Base-by-base conservation (phyloP, 306 rosid species). In the Sechiopsis laciniata region DNA sequence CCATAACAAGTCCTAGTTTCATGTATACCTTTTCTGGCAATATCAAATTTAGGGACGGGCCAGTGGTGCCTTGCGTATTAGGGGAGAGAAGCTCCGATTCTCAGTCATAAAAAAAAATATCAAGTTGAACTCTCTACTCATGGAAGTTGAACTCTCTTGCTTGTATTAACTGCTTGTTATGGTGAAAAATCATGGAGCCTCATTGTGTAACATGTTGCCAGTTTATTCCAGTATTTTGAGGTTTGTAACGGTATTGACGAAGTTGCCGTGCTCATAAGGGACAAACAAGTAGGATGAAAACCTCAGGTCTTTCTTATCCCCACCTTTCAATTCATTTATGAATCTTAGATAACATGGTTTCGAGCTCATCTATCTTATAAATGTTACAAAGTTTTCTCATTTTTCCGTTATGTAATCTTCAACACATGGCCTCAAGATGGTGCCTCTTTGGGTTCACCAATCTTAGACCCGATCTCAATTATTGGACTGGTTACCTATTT, bases 261-360 rank as follows among this genome's bases (percentile, higher is more conserved):
- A 81, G 92, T 90, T 85, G 95, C 98, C 12, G 87, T 83, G 79
- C 92, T 94, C 78, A 83, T 91, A 76, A 81, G 90, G 77, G 95
- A 91, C 85, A 91, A 86, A 80, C 89, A 90, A 80, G 85, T 79
- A n/a, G 21, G 98, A 93, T 77, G 97, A 93, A 61, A 90, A 87
- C 82, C 97, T 93, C 80, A 90, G 98, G 98, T 93, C 21, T 46
- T n/a, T 69, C 58, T 19, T 17, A 45, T 3, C 57, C 57, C 19
- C 56, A 68, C 12, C 73, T 48, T 8, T 12, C 73, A 68, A 10
- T n/a, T n/a, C n/a, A n/a, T n/a, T n/a, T n/a, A n/a, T n/a, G n/a
- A n/a, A n/a, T n/a, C n/a, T n/a, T n/a, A n/a, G n/a, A n/a, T n/a
- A n/a, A n/a, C n/a, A n/a, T n/a, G n/a, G n/a, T n/a, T n/a, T n/a